Conservation (phyloP, 2,329 filamentous ascomycete genomes). For the Harringtonia lauricola region DNA sequence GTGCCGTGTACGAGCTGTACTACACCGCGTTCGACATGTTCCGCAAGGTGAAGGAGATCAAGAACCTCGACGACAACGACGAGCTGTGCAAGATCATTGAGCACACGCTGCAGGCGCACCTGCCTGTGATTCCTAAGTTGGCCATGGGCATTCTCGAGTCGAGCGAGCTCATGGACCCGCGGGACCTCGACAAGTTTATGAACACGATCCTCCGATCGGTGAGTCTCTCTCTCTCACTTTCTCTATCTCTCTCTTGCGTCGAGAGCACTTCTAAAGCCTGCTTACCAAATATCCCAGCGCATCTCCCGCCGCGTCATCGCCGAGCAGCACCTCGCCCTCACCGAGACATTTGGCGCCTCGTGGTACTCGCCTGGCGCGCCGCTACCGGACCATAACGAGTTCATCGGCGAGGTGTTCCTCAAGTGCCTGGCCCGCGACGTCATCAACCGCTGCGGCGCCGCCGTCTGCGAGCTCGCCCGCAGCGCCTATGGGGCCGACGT, state of each 20-base stretch:
- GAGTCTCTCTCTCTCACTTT: conserved; percentile 20
- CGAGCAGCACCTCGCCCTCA: conserved; percentile 90
- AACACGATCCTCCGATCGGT: conserved; percentile 85
- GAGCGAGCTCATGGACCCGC: conserved; percentile 66
- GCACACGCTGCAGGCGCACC: conserved; percentile 71
- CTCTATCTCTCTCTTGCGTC: conserved; percentile 1
- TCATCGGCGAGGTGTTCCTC: conserved; percentile 91
- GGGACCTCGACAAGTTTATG: conserved; percentile 88
- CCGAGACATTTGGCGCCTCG: conserved; percentile 83
- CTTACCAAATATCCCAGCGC: too few relatives aligned
- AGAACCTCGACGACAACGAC: conserved; percentile 82
- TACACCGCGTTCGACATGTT: conserved; percentile 93
- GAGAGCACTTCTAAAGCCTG: too few relatives aligned
- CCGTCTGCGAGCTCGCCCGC: conserved; percentile 63
- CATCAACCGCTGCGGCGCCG: conserved; percentile 68
- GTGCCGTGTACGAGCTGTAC: conserved; percentile 92
- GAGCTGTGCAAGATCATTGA: conserved; percentile 70
- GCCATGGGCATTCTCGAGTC: conserved; percentile 93
- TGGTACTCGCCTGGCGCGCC: conserved; percentile 80
- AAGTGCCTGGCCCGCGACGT: conserved; percentile 87
- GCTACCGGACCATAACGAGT: conserved; percentile 57
- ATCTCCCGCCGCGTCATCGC: conserved; percentile 95
- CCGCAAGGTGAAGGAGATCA: conserved; percentile 73
- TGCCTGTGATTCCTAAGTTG: conserved; percentile 87
- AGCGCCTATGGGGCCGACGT: conserved; percentile 63